Conservation (phyloP, 345 rosid genomes). For the Gossypium arboreum region DNA sequence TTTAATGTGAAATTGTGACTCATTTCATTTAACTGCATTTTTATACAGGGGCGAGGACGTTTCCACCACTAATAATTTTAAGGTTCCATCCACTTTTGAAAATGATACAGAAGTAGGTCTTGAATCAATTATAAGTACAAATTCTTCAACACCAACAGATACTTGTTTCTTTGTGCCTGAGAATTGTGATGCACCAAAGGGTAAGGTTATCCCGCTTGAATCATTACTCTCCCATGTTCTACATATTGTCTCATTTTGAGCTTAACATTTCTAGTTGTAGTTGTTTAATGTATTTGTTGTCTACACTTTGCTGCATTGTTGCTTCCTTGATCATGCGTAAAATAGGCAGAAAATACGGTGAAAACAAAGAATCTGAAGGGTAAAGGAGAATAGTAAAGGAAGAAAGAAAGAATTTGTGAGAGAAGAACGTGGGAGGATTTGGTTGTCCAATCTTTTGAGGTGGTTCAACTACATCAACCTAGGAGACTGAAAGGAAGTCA, state of each 20-base stretch:
- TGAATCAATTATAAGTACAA: slow-evolving; percentile 24
- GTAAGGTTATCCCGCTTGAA: slow-evolving; percentile 41
- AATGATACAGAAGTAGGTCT: slow-evolving; percentile 35
- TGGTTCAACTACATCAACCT: not conserved
- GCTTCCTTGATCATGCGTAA: not conserved
- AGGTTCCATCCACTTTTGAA: slow-evolving; percentile 32
- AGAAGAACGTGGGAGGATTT: not conserved
- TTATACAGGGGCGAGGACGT: slow-evolving; percentile 46
- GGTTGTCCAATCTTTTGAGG: not conserved
- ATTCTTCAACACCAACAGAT: not conserved
- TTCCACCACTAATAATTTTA: slow-evolving; percentile 32
- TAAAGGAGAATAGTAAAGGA: not conserved
- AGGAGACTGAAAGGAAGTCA: not conserved
- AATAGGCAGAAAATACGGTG: not conserved
- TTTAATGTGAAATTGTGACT: not conserved
- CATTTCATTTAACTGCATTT: slow-evolving; percentile 14
- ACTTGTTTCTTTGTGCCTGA: slow-evolving; percentile 51
- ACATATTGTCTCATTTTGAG: not conserved
- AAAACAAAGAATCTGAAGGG: not conserved
- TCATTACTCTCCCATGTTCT: slow-evolving; percentile 12
- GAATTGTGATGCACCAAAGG: slow-evolving; percentile 60
- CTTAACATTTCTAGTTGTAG: not conserved
- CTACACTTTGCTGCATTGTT: not conserved
- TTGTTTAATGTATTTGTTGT: not conserved
- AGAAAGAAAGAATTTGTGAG: not conserved